Conservation (phyloP, 2,329 filamentous ascomycete species). For the Coleophoma eucalyptorum region DNA sequence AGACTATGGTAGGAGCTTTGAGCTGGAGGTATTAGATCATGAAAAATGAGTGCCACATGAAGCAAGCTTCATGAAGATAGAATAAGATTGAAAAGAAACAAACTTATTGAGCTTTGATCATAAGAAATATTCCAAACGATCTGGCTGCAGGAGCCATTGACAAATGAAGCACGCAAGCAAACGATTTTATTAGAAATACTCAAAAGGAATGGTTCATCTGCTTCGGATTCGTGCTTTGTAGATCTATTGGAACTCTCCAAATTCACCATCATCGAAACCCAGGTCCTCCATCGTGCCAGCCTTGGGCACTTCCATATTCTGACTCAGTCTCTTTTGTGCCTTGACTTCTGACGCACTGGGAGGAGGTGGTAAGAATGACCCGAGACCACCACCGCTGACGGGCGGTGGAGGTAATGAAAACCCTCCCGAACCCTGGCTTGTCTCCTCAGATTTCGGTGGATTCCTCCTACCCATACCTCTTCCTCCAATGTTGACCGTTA, state of each 20-base stretch:
- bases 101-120: too few species aligned
- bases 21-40: too few species aligned
- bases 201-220: too few species aligned
- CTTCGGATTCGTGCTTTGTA: too few species aligned
- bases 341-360: slow-evolving; percentile 60
- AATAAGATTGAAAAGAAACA: too few species aligned
- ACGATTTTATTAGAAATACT: too few species aligned
- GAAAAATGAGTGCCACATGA: too few species aligned
- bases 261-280: slow-evolving; percentile 84
- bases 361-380: slow-evolving; percentile 60
- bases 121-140: too few species aligned
- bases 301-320: slow-evolving; percentile 43
- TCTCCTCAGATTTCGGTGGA: slow-evolving; percentile 17
- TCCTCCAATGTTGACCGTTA: slow-evolving; percentile 72
- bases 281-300: slow-evolving; percentile 50
- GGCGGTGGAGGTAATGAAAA: slow-evolving; percentile 72
- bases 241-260: slow-evolving; percentile 66
- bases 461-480: slow-evolving; percentile 30
- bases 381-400: slow-evolving; percentile 24
- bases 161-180: too few species aligned
- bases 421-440: slow-evolving; percentile 14
- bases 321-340: slow-evolving; percentile 51
- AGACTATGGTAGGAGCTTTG: too few species aligned
- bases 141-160: too few species aligned
- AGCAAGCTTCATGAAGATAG: too few species aligned